Evolutionary conservation across 768 basidiomycete genomes (phyloP), one percentile per base, ranked within the genome.

Genomic region (Psilocybe azurescens): DNA sequence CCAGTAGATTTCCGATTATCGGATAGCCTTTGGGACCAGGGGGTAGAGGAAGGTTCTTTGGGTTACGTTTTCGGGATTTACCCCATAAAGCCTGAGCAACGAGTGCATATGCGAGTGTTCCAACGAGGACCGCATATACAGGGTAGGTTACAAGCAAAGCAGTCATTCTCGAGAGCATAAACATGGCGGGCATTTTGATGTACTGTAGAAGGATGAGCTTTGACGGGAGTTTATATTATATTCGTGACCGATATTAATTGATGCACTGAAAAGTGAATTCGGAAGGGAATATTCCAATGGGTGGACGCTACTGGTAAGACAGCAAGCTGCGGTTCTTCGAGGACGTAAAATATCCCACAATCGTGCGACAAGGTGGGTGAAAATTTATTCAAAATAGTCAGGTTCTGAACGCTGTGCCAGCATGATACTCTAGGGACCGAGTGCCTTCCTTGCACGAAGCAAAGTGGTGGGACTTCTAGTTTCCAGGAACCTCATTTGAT

Each of bases 1-100:
- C 59, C 14, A 60, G 55, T 29, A 60, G n/a, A 28, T 60, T 60
- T 8, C 59, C 59, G 32, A 60, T 36, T 9, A 60, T 46, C 6
- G 59, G 59, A 14, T 29, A 48, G 5, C 59, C 59, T 11, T 36
- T 20, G 29, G 57, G 57, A 5, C 57, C 57, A 8, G 57, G 57
- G 33, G 57, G 48, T 5, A 44, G 41, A n/a, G 41, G 41, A n/a
- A 44, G 41, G 41, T 44, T 44, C 7, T n/a, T 13, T 13, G 41
- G 41, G 14, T 44, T 44, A 2, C 41, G 41, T 44, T 16, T 44
- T 5, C 41, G 41, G 14, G 41, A 9, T 44, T 16, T 44, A 1
- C 11, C 41, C 41, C 11, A 44, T 5, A 44, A 3, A n/a, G 14
- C 14, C 41, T 44, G 6, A 1, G 14, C 8, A 44, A 9, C 41